Evolutionary conservation across 1,139 yeast genomes (phyloP).

Genomic region (Hansenula sp.): DNA sequence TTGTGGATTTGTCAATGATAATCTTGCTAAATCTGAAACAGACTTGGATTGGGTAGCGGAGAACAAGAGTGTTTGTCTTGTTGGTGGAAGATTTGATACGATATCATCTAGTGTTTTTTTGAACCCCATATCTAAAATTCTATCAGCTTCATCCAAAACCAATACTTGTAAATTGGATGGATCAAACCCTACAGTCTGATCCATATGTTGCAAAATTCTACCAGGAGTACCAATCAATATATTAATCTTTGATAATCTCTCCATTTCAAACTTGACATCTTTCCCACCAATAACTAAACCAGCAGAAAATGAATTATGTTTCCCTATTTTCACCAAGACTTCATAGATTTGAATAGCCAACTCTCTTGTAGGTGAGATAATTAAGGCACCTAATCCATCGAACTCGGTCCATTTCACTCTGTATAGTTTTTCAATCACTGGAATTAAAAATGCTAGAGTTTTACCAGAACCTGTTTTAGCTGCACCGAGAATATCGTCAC

Average conservation of each 20-base stretch:
- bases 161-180: constrained; percentile 73
- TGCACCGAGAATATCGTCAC: constrained; percentile 83
- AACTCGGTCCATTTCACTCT: constrained; percentile 76
- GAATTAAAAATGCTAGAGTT: constrained; percentile 86
- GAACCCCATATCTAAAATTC: constrained; percentile 97
- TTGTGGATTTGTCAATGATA: constrained; percentile 76
- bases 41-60: constrained; percentile 94
- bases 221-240: constrained; percentile 97
- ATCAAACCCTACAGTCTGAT: constrained; percentile 86
- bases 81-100: constrained; percentile 73
- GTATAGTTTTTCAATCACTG: constrained; percentile 69
- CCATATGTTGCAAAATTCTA: constrained; percentile 88
- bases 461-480: constrained; percentile 98
- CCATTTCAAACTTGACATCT: constrained; percentile 83
- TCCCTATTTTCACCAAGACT: constrained; percentile 81
- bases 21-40: constrained; percentile 81
- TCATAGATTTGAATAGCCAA: constrained; percentile 92
- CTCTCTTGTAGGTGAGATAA: constrained; percentile 92
- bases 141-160: constrained; percentile 93
- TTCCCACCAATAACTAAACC: constrained; percentile 97
- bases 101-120: constrained; percentile 84
- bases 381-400: constrained; percentile 92
- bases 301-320: constrained; percentile 76
- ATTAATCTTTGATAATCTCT: constrained; percentile 78
- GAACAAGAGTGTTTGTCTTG: constrained; percentile 83